phyloP scores from a whole-genome alignment of 208 protist genomes.

The Leishmania lainsoni region DNA sequence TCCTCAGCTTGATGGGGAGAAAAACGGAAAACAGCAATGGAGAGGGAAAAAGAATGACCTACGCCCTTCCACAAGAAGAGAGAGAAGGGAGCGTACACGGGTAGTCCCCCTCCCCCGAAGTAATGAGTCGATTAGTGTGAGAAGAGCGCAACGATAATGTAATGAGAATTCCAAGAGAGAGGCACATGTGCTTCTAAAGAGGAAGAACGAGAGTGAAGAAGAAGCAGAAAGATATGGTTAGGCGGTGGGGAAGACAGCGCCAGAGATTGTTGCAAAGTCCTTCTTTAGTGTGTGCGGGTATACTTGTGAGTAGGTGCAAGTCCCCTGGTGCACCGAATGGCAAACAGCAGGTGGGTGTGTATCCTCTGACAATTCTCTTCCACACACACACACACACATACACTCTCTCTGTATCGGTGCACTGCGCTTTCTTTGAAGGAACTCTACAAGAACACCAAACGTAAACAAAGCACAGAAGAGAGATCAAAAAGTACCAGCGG shows the following conservation, averaged over 20 bases:
- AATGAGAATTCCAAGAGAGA: background rate
- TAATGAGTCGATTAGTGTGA: background rate
- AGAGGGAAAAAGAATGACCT: background rate
- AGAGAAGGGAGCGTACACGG: background rate
- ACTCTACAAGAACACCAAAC: background rate
- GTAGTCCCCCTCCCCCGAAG: background rate
- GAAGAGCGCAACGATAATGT: no score
- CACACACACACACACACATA: background rate
- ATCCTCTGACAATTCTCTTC: background rate
- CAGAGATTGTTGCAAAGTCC: background rate
- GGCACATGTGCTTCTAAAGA: background rate
- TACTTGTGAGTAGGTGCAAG: background rate
- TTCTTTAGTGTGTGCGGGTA: background rate
- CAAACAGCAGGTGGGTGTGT: background rate
- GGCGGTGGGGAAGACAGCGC: background rate
- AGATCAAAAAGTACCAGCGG: background rate
- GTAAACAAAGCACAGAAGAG: background rate
- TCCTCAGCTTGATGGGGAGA: background rate
- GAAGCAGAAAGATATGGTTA: background rate
- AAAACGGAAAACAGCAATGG: background rate
- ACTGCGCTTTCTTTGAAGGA: background rate
- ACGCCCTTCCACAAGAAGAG: background rate
- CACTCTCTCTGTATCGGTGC: background rate
- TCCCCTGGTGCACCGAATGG: background rate
- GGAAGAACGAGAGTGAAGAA: background rate